These are phyloP conservation scores for Cordyceps farinosa DNA, from an alignment of 2,329 filamentous ascomycete species.

Conservation along the genomic window DNA sequence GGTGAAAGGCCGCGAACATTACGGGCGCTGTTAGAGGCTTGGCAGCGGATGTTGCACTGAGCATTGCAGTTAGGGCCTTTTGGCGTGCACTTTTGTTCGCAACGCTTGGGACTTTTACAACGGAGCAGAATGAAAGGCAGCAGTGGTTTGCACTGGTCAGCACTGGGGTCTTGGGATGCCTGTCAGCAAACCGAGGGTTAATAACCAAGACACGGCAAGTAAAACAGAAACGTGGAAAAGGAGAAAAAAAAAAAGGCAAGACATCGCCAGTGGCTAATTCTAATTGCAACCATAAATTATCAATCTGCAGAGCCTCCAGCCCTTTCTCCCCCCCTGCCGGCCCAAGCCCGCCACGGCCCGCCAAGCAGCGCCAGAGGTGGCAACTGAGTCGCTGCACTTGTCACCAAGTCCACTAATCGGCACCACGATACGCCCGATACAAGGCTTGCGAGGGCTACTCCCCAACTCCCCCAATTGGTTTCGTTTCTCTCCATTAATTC, in stretches of 20 bases:
- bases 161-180: not conserved
- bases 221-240: not conserved
- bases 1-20: not conserved
- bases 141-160: not conserved
- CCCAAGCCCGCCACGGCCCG: not conserved
- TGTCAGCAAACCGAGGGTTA: not conserved
- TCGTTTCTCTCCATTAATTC: not conserved
- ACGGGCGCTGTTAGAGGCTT: constrained; percentile 1
- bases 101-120: not conserved
- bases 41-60: not conserved
- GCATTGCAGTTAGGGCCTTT: not conserved
- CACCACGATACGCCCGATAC: not conserved
- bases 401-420: not conserved
- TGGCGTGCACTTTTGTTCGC: not conserved
- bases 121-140: not conserved
- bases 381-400: not conserved
- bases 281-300: constrained; percentile 9
- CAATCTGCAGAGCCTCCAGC: not conserved
- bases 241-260: not conserved
- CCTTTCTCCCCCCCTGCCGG: not conserved
- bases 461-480: not conserved
- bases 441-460: not conserved
- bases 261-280: constrained; percentile 2
- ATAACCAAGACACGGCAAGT: not conserved
- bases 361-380: constrained; percentile 1